Evolutionary conservation across 495 filamentous ascomycete genomes (phyloP), one percentile per base, ranked within the genome.

Genomic region (Penicillium arizonense): DNA sequence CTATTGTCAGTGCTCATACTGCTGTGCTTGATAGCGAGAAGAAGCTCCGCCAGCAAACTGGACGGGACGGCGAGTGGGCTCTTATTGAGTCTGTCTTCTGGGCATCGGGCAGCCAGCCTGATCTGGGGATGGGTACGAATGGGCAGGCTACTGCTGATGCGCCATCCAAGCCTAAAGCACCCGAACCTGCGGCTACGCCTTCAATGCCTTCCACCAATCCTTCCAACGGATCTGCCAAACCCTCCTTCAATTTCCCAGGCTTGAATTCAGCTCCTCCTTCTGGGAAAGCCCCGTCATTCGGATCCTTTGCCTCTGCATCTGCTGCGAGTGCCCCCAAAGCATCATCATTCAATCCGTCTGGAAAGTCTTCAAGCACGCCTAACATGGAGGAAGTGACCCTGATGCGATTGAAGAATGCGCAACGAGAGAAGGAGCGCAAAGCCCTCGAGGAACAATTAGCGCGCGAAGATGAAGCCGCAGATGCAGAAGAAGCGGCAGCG

Each of bases 351-450:
- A 63, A 65, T 18, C 59, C 63, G 4, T 64, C 66, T 10, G 57
- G 58, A 0, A 64, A 66, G 35, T 56, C 59, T 3, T 18, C 63
- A 11, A 67, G 65, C 44, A 72, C 71, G 21, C 80, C 80, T 3
- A 85, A 75, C 51, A 48, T 84, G 28, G 73, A 87, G 58, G 83
- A 87, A 34, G 56, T 79, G 51, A 85, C 79, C 1, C 64, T 86
- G 63, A 86, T 86, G 64, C 70, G 82, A 30, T 54, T 87, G 46
- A 84, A 82, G 58, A 82, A 78, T 49, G 81, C 81, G 0, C 75
- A 78, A 55, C 64, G 71, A 10, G 81, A 86, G 58, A 83, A 82
- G 61, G 75, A 77, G 55, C 68, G 74, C 35, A 75, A 68, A 34
- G 70, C 79, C 13, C 59, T 84, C 13, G 82, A 82, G 52, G 82